Evolutionary conservation across 2,329 filamentous ascomycete species (phyloP), one percentile per base, ranked within the genome.

Genomic region (Hirsutella rhossiliensis): DNA sequence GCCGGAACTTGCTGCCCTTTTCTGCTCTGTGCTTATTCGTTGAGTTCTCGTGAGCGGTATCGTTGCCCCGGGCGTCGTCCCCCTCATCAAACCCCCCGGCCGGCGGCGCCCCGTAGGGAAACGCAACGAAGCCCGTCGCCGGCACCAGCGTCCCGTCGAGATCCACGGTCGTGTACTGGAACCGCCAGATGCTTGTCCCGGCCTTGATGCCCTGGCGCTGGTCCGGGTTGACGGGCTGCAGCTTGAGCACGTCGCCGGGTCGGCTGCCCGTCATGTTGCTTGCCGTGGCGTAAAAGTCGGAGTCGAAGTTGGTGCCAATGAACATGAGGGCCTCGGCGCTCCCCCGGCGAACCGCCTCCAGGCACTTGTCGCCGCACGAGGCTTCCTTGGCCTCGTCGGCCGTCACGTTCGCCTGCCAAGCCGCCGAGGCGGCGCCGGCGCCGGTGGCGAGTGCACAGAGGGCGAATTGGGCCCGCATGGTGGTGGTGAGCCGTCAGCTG

Each of bases 71-170:
- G 23, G 7, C 7, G 23, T 23, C 23, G 23, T 4, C 23, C 23
- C 23, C 23, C 4, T 7, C 23, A 7, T 7, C 23, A 7, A 5
- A 4, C 9, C 36, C 36, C 17, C 11, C n/a, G 11, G 19, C 36
- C 11, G n/a, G 12, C 11, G 15, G 2, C 29, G 42, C 15, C 40
- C 39, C 23, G 28, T 38, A 45, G 9, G 48, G 48, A 34, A 49
- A 43, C 20, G 46, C 45, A 28, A 49, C 43, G 32, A 49, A 49
- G 17, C 34, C 45, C n/a, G 48, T 49, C 23, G 31, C 45, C 18
- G 48, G 45, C n/a, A 47, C 45, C n/a, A 9, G 39, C 5, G 31
- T 30, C 20, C 34, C 34, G 30, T 41, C 45, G 6, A 41, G 19
- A 18, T 46, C 44, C 20, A 38, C 28, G 3, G 44, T 40, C n/a